Conservation (phyloP, 2,329 filamentous ascomycete species). For the Penicillium sp. region DNA sequence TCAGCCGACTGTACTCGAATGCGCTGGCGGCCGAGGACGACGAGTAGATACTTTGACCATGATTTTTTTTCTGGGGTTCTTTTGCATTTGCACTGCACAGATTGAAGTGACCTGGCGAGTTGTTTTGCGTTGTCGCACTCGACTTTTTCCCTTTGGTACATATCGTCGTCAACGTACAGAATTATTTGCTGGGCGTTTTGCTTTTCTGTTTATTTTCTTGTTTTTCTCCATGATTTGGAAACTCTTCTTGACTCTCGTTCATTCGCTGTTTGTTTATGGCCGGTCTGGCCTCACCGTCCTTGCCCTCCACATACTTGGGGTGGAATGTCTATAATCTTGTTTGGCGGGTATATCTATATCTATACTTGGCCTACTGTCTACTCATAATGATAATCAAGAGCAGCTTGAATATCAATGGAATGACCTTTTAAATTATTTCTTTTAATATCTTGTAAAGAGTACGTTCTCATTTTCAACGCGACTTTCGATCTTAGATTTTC, state of each 20-base stretch:
- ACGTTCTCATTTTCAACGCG: neutral
- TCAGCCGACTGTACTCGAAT: slow-evolving; percentile 36
- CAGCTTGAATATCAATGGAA: slow-evolving; percentile 7
- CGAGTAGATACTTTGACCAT: slow-evolving; percentile 5
- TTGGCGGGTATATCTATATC: neutral
- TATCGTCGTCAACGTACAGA: slow-evolving; percentile 20
- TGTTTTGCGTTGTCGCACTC: slow-evolving; percentile 5
- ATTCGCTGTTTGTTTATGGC: neutral
- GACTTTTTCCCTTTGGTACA: slow-evolving; percentile 16
- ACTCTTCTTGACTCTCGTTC: slow-evolving; percentile 17
- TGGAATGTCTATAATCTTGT: slow-evolving; percentile 13
- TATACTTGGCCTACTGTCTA: neutral
- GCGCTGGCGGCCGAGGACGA: slow-evolving; percentile 21
- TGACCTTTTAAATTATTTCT: neutral
- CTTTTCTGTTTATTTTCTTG: slow-evolving; percentile 7
- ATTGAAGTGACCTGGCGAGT: slow-evolving; percentile 8
- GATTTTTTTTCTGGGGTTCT: neutral
- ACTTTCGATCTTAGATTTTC: neutral
- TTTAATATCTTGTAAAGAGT: neutral
- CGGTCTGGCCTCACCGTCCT: neutral
- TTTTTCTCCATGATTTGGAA: slow-evolving; percentile 8
- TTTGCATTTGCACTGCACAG: slow-evolving; percentile 15
- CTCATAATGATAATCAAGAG: slow-evolving; percentile 13
- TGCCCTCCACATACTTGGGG: neutral
- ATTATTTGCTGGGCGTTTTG: slow-evolving; percentile 15